Evolutionary conservation across 148 eudicot species (phyloP), one percentile per base, ranked within the genome.

Genomic region (Heliamphora exappendiculata): DNA sequence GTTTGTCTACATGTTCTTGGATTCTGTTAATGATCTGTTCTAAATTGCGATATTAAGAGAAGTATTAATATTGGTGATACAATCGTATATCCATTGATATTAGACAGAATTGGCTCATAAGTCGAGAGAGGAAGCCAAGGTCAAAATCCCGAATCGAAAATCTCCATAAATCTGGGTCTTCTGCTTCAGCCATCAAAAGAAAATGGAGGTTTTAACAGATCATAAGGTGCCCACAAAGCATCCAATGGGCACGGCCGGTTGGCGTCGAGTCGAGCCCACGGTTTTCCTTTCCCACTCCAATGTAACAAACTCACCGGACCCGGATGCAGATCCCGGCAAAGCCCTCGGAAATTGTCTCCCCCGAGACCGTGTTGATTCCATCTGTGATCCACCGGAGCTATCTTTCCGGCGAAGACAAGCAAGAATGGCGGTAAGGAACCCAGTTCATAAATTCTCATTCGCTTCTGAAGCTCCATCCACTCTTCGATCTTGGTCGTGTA

Each of bases 401-500:
- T 78, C 6, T 75, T 78, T 2, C 85, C 85, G 62, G 88, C 90
- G 24, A 87, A 87, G 7, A 85, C 90, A 3, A 87, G 83, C 66
- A 87, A 49, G 45, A 87, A 87, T 3, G 90, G 90, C 11, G 90
- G 90, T 68, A 87, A 33, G 0, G 88, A 85, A 0, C 90, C 90
- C 41, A 87, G 62, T 17, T 85, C 82, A 59, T 87, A 87, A 26
- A 87, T 85, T 68, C 90, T 79, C 81, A 85, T 81, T 3, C 90
- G 41, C 16, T 87, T 87, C 68, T 87, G 90, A 4, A 87, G 70
- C 73, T 78, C 81, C 85, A 82, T 82, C 81, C 82, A 82, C 42
- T 75, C 81, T 16, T 82, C 85, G 26, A 82, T 78, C 76, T 60
- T 70, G 8, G 50, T 17, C 17, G 85, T 82, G 76, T 78, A 82